A percentile compares a stretch with the other conserved stretches of the same genome.
phyloP scores from a whole-genome alignment of 306 rosid species.

The Cucumis melo region DNA sequence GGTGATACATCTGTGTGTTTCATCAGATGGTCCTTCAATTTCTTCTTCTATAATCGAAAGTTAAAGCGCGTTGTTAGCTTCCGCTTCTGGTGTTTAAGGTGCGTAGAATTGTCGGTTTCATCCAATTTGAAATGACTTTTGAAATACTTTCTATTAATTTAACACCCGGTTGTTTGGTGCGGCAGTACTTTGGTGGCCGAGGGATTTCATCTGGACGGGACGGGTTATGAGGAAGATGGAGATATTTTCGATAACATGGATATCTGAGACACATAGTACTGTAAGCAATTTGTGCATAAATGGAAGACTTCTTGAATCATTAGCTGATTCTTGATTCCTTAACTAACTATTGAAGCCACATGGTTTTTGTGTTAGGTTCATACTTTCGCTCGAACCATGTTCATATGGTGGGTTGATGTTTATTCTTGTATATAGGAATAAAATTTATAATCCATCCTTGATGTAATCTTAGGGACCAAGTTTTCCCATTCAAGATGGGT shows the following conservation, averaged over 20 bases:
- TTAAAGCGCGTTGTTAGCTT: slow-evolving; percentile 75
- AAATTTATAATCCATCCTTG: not conserved
- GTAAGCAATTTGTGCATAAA: not conserved
- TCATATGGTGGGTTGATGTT: not conserved
- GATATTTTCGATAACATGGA: slow-evolving; percentile 83
- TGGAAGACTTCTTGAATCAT: not conserved
- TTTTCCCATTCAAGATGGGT: too few species aligned
- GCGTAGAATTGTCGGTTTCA: slow-evolving; percentile 9
- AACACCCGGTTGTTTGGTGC: not conserved
- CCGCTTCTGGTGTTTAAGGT: slow-evolving; percentile 82
- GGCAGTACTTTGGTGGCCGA: slow-evolving; percentile 70
- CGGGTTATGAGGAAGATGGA: slow-evolving; percentile 44
- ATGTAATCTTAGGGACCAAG: not conserved
- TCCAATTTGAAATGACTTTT: not conserved
- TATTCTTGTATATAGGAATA: slow-evolving; percentile 6
- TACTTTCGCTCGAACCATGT: not conserved
- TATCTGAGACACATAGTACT: slow-evolving; percentile 29
- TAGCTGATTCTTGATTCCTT: not conserved
- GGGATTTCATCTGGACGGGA: slow-evolving; percentile 41
- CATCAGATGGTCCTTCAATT: slow-evolving; percentile 92
- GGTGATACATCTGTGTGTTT: slow-evolving; percentile 7
- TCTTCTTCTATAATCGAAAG: slow-evolving; percentile 84
- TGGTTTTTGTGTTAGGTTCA: not conserved
- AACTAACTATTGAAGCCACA: not conserved
- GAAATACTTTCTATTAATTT: not conserved